phyloP scores from a whole-genome alignment of 148 eudicot species.

The Rhododendron simsii region DNA sequence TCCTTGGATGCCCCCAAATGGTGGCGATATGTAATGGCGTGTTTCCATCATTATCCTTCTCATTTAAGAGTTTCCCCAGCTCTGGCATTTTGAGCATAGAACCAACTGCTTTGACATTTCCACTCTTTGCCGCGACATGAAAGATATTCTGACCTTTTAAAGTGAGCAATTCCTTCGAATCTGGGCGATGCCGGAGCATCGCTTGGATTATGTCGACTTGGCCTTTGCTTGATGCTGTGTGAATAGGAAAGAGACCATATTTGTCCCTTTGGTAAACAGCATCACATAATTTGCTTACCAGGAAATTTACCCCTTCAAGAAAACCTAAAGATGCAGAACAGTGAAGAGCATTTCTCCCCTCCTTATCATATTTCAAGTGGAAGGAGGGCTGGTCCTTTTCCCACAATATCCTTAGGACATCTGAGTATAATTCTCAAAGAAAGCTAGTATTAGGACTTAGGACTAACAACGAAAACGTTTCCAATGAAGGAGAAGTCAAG shows the following conservation, averaged over 20 bases:
- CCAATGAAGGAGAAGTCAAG: no score
- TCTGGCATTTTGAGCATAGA: conserved; percentile 16
- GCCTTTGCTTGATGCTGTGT: conserved; percentile 19
- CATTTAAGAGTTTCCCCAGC: conserved; percentile 15
- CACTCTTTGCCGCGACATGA: conserved; percentile 18
- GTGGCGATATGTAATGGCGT: conserved; percentile 30
- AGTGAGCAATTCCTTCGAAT: conserved; percentile 21
- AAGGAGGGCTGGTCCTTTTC: conserved; percentile 15
- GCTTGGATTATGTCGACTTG: conserved; percentile 7
- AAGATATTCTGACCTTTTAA: conserved; percentile 20
- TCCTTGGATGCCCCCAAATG: conserved; percentile 11
- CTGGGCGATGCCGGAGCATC: conserved; percentile 16
- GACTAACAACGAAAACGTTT: no score
- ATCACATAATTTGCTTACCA: not conserved
- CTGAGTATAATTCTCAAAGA: not conserved
- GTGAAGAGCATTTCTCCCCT: conserved; percentile 23
- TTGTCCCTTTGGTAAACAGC: conserved; percentile 14
- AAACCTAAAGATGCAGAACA: conserved; percentile 12
- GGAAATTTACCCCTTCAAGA: conserved; percentile 19
- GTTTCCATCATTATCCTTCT: conserved; percentile 28
- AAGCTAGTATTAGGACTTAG: not conserved
- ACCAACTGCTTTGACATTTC: conserved; percentile 6
- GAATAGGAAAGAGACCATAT: conserved; percentile 22
- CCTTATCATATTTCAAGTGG: conserved; percentile 1
- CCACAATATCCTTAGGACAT: conserved; percentile 19